Evolutionary conservation across 2,329 filamentous ascomycete genomes (phyloP).

Genomic region (Penicillium sp.): DNA sequence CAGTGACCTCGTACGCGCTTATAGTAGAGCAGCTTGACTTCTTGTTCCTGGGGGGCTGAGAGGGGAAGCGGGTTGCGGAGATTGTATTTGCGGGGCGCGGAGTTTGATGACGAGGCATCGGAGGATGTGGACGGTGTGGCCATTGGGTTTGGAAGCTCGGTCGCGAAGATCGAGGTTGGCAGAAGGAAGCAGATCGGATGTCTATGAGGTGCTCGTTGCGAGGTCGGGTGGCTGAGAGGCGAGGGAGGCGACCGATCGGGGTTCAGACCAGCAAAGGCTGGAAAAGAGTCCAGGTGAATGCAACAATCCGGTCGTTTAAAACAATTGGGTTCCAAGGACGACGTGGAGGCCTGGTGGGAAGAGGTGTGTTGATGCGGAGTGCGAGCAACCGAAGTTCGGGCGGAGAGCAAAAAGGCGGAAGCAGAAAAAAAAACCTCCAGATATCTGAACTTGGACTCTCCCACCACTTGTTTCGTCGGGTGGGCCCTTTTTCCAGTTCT

Average conservation of each 20-base stretch:
- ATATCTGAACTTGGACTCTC: slow-evolving; percentile 17
- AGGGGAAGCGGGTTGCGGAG: slow-evolving; percentile 79
- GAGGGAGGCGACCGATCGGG: background rate
- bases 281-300: background rate
- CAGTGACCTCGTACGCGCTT: slow-evolving; percentile 77
- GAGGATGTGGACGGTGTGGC: slow-evolving; percentile 28
- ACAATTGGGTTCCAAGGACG: background rate
- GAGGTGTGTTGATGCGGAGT: slow-evolving; percentile 30
- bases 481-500: slow-evolving; percentile 8
- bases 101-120: slow-evolving; percentile 24
- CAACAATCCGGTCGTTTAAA: background rate
- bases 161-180: slow-evolving; percentile 23
- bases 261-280: background rate
- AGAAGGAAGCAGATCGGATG: slow-evolving; percentile 17
- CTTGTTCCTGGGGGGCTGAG: slow-evolving; percentile 77
- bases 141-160: slow-evolving; percentile 24
- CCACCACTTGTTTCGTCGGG: slow-evolving; percentile 8
- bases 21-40: slow-evolving; percentile 81
- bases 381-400: slow-evolving; percentile 28
- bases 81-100: slow-evolving; percentile 37
- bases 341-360: slow-evolving; percentile 4
- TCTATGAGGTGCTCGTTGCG: slow-evolving; percentile 13
- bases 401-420: slow-evolving; percentile 27
- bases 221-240: slow-evolving; percentile 4
- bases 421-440: slow-evolving; percentile 31